phyloP scores from a whole-genome alignment of 768 basidiomycete species.

The Agaricus sinodeliciosus region DNA sequence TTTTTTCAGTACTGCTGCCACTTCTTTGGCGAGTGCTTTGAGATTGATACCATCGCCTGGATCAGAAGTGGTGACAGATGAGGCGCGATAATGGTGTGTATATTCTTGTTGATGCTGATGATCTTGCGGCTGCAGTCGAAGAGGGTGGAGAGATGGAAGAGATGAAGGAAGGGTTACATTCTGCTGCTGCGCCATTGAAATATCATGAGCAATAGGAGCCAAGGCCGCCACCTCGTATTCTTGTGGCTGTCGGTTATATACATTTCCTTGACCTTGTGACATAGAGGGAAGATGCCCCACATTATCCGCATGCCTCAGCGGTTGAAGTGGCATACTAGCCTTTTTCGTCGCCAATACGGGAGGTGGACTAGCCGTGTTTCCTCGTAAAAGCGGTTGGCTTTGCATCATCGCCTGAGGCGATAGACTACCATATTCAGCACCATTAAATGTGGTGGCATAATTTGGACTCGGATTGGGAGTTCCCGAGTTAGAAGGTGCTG shows the following conservation, averaged over 20 bases:
- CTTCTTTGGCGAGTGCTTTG: constrained; percentile 15
- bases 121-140: no score
- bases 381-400: neutral
- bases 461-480: constrained; percentile 1
- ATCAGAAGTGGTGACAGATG: neutral
- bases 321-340: neutral
- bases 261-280: neutral
- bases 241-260: neutral
- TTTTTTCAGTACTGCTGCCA: constrained; percentile 11
- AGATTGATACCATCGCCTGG: constrained; percentile 7
- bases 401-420: neutral
- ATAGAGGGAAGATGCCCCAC: neutral
- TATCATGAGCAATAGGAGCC: neutral
- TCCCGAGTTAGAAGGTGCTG: neutral
- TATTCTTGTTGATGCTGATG: no score
- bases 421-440: neutral
- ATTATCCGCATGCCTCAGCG: neutral
- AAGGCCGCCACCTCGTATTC: neutral
- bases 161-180: no score
- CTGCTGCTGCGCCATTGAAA: neutral
- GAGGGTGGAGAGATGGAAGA: no score
- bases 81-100: neutral
- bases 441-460: neutral
- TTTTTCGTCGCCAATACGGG: neutral
- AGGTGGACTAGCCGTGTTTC: neutral